Evolutionary conservation across 2,329 filamentous ascomycete species (phyloP).

Genomic region (Claviceps sp.): DNA sequence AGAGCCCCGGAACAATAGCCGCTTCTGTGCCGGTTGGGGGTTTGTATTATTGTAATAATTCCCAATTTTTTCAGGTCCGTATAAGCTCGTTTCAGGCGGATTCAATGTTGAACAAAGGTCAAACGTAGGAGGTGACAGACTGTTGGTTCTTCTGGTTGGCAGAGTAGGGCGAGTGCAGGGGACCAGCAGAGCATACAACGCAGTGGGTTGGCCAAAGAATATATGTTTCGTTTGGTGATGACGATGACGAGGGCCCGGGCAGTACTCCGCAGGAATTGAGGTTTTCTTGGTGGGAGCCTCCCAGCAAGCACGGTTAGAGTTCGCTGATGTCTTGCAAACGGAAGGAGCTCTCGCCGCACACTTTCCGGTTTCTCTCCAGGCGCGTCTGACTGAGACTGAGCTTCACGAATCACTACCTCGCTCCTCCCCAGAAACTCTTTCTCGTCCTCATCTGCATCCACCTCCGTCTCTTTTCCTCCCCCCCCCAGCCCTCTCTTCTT

Average conservation of each 20-base stretch:
- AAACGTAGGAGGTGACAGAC: slow-evolving; percentile 2
- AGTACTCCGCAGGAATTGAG: background rate
- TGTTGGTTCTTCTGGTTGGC: background rate
- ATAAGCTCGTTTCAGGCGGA: slow-evolving; percentile 1
- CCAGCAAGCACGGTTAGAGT: background rate
- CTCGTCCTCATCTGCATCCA: background rate
- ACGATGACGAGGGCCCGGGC: background rate
- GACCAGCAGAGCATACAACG: background rate
- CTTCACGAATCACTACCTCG: background rate
- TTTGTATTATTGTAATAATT: no score
- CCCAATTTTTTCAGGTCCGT: background rate
- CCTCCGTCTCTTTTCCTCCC: background rate
- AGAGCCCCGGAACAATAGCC: background rate
- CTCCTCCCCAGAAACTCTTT: background rate
- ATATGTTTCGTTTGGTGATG: background rate
- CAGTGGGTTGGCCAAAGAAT: background rate
- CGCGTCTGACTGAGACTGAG: background rate
- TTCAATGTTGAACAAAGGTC: slow-evolving; percentile 2
- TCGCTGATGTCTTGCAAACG: background rate
- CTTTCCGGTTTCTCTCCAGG: background rate
- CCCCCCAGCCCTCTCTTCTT: background rate
- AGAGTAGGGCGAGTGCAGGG: background rate
- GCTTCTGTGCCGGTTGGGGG: background rate
- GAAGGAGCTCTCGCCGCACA: slow-evolving; percentile 2
- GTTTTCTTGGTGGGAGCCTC: background rate